Base-by-base conservation (phyloP, 129 eudicot genomes). In the Artemisia annua region DNA sequence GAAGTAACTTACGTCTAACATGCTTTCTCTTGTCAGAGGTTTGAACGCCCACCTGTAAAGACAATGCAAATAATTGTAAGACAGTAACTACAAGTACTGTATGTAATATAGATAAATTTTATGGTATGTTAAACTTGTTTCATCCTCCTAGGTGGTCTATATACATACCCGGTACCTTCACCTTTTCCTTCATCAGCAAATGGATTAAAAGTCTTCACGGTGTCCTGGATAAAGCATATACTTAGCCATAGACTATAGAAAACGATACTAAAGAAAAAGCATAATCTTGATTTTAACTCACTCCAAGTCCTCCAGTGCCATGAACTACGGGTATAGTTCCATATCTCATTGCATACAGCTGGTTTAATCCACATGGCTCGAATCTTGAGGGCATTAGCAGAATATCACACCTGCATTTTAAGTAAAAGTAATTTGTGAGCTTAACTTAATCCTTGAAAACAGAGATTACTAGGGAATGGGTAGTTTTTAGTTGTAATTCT, bases 311-410 rank as follows among this genome's bases (percentile, higher is more conserved):
- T 64, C 99, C 99, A 1, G 99, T 94, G 77, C 62, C 83, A 51
- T 94, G 99, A 58, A 94, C 99, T 17, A 94, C 89, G 3, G 99
- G 99, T 60, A 94, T 66, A 14, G 97, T 88, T 60, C 99, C 99
- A 66, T 94, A 94, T 88, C 88, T 88, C 97, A 94, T 94, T 20
- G 22, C 22, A 20, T 20, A 20, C 22, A 20, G 78, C 85, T 94
- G 99, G 78, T 90, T 94, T 67, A 94, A 68, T 56, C 99, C 99
- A 80, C 99, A 94, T 39, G 99, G 99, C 78, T 94, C 99, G 48
- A 94, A 94, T 85, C 99, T 86, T 17, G 97, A 94, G 55, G 99
- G 99, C 99, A 95, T 95, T 63, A 85, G 28, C 28, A 24, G 28
- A 24, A 95, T 95, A 81, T 90, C 96, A 76, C 99, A 95, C 15